Evolutionary conservation across 805 yeast species (phyloP).

Genomic region (Cyberlindnera mycetangii): DNA sequence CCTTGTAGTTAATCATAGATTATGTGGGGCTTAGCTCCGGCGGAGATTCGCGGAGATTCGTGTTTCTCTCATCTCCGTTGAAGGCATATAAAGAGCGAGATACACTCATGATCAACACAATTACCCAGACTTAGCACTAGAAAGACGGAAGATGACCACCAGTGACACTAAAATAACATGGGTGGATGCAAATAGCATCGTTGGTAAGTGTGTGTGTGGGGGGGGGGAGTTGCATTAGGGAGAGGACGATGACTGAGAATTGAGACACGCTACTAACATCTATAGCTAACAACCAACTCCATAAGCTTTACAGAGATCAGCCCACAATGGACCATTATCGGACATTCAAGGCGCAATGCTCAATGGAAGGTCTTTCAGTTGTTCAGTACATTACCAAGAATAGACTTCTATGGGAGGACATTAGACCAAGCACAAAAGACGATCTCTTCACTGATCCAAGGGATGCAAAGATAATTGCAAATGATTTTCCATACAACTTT

Average conservation of each 20-base stretch:
- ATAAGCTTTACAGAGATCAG: constrained; percentile 40
- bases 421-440: constrained; percentile 20
- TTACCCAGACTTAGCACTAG: no score
- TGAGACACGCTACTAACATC: constrained; percentile 1
- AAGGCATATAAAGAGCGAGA: no score
- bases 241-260: background rate
- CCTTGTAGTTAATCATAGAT: background rate
- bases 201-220: no score
- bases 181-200: no score
- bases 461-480: constrained; percentile 42
- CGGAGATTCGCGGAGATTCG: background rate
- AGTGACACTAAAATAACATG: no score
- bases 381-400: constrained; percentile 46
- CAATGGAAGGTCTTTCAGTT: constrained; percentile 36
- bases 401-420: constrained; percentile 49
- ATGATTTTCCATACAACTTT: constrained; percentile 69
- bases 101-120: no score
- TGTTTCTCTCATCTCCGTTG: background rate
- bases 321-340: constrained; percentile 42
- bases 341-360: constrained; percentile 42
- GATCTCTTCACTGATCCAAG: constrained; percentile 26
- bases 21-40: background rate
- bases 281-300: constrained; percentile 13
- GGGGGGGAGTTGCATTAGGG: no score
- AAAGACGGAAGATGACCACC: no score